These are phyloP conservation scores for Arthrocladium fulminans DNA, from an alignment of 2,329 filamentous ascomycete genomes.

Conservation along the genomic window DNA sequence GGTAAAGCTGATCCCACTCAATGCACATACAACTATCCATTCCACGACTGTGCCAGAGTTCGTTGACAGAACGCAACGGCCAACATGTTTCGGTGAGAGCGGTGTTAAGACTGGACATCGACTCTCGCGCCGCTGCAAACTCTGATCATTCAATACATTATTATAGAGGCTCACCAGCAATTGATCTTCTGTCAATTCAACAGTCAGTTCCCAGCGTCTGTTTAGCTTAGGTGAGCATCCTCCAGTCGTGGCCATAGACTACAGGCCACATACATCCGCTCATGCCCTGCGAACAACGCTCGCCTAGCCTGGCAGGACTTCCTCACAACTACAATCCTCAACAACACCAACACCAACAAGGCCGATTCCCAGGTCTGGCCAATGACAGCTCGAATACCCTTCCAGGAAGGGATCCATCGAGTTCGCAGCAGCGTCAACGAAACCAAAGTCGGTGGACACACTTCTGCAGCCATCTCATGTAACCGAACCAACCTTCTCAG, in stretches of 20 bases:
- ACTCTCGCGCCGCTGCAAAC: slow-evolving; percentile 64
- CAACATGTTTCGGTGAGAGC: slow-evolving; percentile 73
- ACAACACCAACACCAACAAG: slow-evolving; percentile 67
- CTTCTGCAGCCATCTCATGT: slow-evolving; percentile 55
- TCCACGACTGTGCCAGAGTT: slow-evolving; percentile 64
- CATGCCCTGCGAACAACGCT: slow-evolving; percentile 63
- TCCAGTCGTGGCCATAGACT: slow-evolving; percentile 79
- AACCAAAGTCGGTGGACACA: slow-evolving; percentile 47
- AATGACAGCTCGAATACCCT: slow-evolving; percentile 53
- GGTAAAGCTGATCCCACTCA: slow-evolving; percentile 58
- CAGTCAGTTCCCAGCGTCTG: slow-evolving; percentile 71
- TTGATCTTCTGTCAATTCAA: slow-evolving; percentile 76
- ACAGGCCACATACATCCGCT: slow-evolving; percentile 71
- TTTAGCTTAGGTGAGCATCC: slow-evolving; percentile 75
- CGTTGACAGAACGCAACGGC: slow-evolving; percentile 74
- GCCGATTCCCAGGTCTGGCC: slow-evolving; percentile 52
- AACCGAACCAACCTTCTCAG: slow-evolving; percentile 65
- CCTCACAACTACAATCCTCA: slow-evolving; percentile 60
- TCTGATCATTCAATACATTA: slow-evolving; percentile 65
- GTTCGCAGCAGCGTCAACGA: slow-evolving; percentile 47
- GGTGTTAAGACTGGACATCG: slow-evolving; percentile 77
- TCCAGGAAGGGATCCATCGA: slow-evolving; percentile 31
- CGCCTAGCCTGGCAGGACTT: slow-evolving; percentile 79
- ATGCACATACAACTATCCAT: slow-evolving; percentile 77
- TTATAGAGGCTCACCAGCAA: slow-evolving; percentile 73